Conservation (phyloP, 306 rosid species). For the Dalbergia cochinchinensis region DNA sequence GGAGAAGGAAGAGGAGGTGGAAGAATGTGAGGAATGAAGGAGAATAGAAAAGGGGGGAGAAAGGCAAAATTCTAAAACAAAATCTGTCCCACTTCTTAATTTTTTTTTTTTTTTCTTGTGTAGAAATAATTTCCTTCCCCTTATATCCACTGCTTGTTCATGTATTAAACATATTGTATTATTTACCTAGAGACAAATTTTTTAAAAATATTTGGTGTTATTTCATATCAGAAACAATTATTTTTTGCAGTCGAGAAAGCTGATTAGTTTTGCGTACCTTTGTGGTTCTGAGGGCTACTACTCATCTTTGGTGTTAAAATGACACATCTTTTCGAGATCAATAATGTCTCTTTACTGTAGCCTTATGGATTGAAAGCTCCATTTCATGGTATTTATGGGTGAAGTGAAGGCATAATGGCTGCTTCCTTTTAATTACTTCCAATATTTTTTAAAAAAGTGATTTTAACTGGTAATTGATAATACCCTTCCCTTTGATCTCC, state of each 20-base stretch:
- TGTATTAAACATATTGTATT: neutral
- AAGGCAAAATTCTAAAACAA: neutral
- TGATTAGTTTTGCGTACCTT: constrained; percentile 27
- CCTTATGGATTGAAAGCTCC: constrained; percentile 25
- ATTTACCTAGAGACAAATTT: constrained; percentile 21
- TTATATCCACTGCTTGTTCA: neutral
- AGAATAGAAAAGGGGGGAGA: neutral
- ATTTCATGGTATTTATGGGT: constrained; percentile 29
- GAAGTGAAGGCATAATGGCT: neutral
- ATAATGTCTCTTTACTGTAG: constrained; percentile 18
- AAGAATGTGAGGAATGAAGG: neutral
- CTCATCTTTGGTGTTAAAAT: constrained; percentile 23
- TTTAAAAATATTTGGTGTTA: neutral
- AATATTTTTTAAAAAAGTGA: neutral
- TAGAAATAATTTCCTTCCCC: neutral
- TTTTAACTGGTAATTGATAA: constrained; percentile 33
- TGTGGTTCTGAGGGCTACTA: constrained; percentile 7
- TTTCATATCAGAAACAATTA: constrained; percentile 22
- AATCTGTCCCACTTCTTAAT: neutral
- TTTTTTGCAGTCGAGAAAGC: neutral
- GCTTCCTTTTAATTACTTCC: constrained; percentile 13
- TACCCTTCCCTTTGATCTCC: constrained; percentile 17
- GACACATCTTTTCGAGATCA: constrained; percentile 14
- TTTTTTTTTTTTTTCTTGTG: neutral
- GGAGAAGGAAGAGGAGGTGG: neutral